A percentile compares a stretch with the other conserved stretches of the same genome.
Conservation (phyloP, 768 basidiomycete genomes). For the Termitomyces sp. region DNA sequence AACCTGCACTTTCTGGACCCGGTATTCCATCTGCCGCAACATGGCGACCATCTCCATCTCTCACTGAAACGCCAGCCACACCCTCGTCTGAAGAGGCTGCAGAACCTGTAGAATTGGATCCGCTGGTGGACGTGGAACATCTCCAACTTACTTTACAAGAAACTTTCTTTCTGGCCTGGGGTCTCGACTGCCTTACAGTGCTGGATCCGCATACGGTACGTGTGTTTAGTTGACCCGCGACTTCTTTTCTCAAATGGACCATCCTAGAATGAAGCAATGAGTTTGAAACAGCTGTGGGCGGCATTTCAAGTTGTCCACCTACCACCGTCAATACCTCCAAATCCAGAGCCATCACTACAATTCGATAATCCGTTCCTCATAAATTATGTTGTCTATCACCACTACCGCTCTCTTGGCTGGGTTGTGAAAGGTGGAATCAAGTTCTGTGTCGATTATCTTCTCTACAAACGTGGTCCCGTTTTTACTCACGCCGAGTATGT, state of each 20-base stretch:
- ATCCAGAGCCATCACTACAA: constrained; percentile 30
- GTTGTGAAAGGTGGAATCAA: constrained; percentile 95
- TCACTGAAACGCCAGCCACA: constrained; percentile 17
- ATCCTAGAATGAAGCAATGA: constrained; percentile 50
- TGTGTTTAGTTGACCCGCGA: constrained; percentile 1
- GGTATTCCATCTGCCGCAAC: constrained; percentile 79
- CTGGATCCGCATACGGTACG: constrained; percentile 63
- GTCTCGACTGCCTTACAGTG: constrained; percentile 76
- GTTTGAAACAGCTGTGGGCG: constrained; percentile 57
- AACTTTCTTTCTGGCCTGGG: constrained; percentile 87
- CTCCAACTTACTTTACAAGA: constrained; percentile 87
- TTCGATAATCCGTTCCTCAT: constrained; percentile 93
- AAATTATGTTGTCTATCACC: constrained; percentile 88
- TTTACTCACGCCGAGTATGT: constrained; percentile 94
- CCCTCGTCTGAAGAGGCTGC: constrained; percentile 27
- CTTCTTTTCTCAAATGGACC: neutral
- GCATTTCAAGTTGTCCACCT: constrained; percentile 58
- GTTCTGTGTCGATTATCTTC: constrained; percentile 92
- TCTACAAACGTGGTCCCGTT: constrained; percentile 93
- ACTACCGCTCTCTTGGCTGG: constrained; percentile 96
- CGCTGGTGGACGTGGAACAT: constrained; percentile 78
- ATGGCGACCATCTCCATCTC: constrained; percentile 52
- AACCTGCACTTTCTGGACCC: constrained; percentile 55
- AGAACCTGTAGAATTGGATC: constrained; percentile 36
- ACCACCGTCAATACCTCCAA: constrained; percentile 32